Percentiles rank a stretch among this genome's conserved stretches.
Evolutionary conservation across 805 yeast genomes (phyloP).

Genomic region (Metschnikowia baotianmanensis): DNA sequence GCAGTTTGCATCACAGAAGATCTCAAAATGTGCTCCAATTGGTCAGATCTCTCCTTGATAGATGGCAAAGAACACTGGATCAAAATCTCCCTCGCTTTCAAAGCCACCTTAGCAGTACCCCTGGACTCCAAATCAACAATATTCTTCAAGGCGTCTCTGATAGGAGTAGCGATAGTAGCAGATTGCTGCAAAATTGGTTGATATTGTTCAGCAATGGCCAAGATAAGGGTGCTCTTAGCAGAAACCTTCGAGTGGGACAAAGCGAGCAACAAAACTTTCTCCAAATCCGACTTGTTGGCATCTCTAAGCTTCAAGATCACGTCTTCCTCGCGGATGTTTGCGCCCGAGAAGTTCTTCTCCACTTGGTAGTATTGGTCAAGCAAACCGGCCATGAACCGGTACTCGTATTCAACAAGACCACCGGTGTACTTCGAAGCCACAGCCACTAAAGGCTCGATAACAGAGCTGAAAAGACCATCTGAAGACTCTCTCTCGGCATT

Average conservation of each 20-base stretch:
- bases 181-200: conserved; percentile 75
- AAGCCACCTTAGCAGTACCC: conserved; percentile 87
- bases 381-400: conserved; percentile 64
- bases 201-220: conserved; percentile 81
- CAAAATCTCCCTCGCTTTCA: conserved; percentile 93
- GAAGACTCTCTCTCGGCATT: conserved; percentile 52
- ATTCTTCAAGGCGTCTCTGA: conserved; percentile 70
- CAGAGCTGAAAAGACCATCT: conserved; percentile 45
- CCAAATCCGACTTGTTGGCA: conserved; percentile 72
- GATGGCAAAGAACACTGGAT: conserved; percentile 98
- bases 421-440: conserved; percentile 67
- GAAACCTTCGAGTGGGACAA: conserved; percentile 92
- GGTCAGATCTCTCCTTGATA: conserved; percentile 92
- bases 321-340: conserved; percentile 79
- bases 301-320: conserved; percentile 86
- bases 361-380: conserved; percentile 71
- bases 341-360: conserved; percentile 76
- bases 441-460: conserved; percentile 69
- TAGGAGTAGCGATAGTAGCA: conserved; percentile 57
- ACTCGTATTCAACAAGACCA: conserved; percentile 86
- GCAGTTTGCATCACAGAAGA: conserved; percentile 86
- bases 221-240: conserved; percentile 84
- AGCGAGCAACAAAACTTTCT: conserved; percentile 66
- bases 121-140: conserved; percentile 89
- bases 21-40: conserved; percentile 91